These are phyloP conservation scores for Aciculosporium take DNA, from an alignment of 2,329 filamentous ascomycete genomes.

Conservation along the genomic window DNA sequence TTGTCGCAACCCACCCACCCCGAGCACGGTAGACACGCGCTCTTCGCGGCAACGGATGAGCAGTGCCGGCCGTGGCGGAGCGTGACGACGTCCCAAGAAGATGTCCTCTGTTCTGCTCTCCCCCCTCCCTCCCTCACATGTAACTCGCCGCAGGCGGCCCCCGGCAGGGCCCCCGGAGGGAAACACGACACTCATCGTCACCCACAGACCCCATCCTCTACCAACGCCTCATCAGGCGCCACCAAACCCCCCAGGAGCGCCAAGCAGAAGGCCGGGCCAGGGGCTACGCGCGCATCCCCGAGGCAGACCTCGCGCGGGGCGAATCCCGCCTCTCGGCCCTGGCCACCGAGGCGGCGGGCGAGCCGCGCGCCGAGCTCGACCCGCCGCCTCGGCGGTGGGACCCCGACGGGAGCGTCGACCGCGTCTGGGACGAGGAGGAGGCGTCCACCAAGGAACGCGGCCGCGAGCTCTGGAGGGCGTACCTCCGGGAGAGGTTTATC, in stretches of 20 bases:
- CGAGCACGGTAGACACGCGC: too few relatives aligned
- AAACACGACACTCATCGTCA: too few relatives aligned
- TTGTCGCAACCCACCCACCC: not conserved
- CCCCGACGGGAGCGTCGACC: not conserved
- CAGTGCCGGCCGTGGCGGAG: too few relatives aligned
- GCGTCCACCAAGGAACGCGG: conserved; percentile 45
- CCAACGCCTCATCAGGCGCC: conserved; percentile 63
- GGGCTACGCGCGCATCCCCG: conserved; percentile 65
- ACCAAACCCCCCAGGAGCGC: conserved; percentile 59
- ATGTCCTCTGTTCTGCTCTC: not conserved
- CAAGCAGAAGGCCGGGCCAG: conserved; percentile 58
- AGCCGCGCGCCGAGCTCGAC: not conserved
- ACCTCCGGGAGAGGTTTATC: conserved; percentile 62
- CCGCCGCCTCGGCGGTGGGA: not conserved
- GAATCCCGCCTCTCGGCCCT: conserved; percentile 57
- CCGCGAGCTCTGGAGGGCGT: conserved; percentile 52
- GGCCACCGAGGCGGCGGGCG: conserved; percentile 8
- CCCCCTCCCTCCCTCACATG: too few relatives aligned
- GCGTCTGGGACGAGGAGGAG: conserved; percentile 17
- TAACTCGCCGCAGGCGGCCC: too few relatives aligned
- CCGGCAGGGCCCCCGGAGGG: too few relatives aligned
- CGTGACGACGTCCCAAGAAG: too few relatives aligned
- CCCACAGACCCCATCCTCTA: conserved; percentile 61
- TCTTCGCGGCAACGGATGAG: too few relatives aligned
- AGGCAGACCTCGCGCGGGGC: conserved; percentile 61